Evolutionary conservation across 306 rosid genomes (phyloP), one percentile per base, ranked within the genome.

Genomic region (Lotus japonicus): DNA sequence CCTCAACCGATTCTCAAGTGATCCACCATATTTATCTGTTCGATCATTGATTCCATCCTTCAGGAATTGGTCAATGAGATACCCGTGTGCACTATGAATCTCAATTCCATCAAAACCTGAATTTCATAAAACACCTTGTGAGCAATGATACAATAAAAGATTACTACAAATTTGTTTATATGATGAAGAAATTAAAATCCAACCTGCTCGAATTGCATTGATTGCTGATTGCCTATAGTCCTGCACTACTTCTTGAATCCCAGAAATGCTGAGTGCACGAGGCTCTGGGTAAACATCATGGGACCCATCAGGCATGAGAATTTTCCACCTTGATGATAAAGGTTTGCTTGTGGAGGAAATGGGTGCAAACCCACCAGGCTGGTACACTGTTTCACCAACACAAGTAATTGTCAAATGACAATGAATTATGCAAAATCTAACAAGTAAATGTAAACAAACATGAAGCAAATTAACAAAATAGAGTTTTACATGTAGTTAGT

Each of bases 61-160:
- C 38, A 79, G 54, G 44, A 73, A 79, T 56, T 79, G 83, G 17
- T 73, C 83, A n/a, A 73, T 79, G 43, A 88, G 92, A 61, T 92
- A 92, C 21, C 97, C 97, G n/a, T 89, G 97, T 9, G 96, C 97
- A 21, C 86, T 84, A 46, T 92, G 97, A 72, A 92, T 87, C 77
- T 92, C 96, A 41, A 92, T 82, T 59, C 96, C 97, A 62, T 92
- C 92, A 60, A 92, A 92, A 72, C 97, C 96, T 91, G 36, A 5
- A 6, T 31, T 7, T 1, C 36, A 31, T 7, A 31, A 5, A 5
- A 5, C 36, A 31, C 7, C 7, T 31, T 31, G 36, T 31, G 36
- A 31, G 0, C 36, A 31, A 31, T 31, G 36, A 5, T 31, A 6
- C 36, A 31, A 6, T 26, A 26, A 26, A 26, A 26, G 2, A 5